Evolutionary conservation across 495 filamentous ascomycete species (phyloP), one percentile per base, ranked within the genome.

Genomic region (Podospora bellae-mahoneyi): DNA sequence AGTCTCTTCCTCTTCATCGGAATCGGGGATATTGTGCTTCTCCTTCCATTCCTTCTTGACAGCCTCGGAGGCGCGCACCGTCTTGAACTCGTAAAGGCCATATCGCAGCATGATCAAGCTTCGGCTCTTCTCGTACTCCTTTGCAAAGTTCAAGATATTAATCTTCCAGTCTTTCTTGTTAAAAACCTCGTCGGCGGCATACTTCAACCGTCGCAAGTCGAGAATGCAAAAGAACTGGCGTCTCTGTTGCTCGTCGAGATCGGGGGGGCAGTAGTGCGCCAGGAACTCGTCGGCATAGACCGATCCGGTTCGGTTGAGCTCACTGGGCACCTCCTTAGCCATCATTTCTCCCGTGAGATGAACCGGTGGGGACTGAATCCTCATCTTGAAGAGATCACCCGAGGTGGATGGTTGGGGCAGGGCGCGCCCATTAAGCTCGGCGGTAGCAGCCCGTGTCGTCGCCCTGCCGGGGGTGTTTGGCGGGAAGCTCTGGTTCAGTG

Each of bases 181-280:
- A 61, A 84, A 84, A 20, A 84, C 81, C 64, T 84, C 82, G 61
- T 84, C 74, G 26, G 82, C 82, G 30, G 82, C 79, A 69, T 84
- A 84, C 71, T 84, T 84, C 30, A 84, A 75, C 57, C 82, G 81
- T 56, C 82, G 78, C 66, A 84, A 74, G 71, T 84, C 82, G 48
- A 84, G 82, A 62, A 84, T 80, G 66, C 82, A 84, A 69, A 84
- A 84, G 68, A 83, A 84, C 79, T 84, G 82, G 63, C 79, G 78
- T 28, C 80, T 75, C 72, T 84, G 80, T 19, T 79, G 74, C 55
- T 84, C 82, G 65, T 82, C 80, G 53, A 84, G 76, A 44, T 81
- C 76, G 15, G 77, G 70, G 3, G 82, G 82, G 71, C 82, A 84
- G 67, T 80, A 80, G 60, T 82, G 78, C 2, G 78, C 78, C 13